Percentiles rank a stretch among this genome's conserved stretches.
phyloP scores from a whole-genome alignment of 306 rosid genomes.

The Purshia tridentata region DNA sequence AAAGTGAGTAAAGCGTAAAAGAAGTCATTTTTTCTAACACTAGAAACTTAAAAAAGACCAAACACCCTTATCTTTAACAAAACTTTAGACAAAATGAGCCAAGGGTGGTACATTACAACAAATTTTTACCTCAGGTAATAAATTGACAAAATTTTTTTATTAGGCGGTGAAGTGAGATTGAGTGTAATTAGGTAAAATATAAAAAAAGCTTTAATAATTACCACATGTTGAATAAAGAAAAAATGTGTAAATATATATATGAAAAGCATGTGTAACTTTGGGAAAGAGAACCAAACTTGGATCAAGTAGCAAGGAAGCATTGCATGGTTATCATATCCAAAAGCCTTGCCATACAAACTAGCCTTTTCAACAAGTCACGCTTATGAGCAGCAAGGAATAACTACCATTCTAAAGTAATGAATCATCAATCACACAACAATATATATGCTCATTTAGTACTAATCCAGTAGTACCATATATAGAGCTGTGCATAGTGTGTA shows the following conservation, averaged over 20 bases:
- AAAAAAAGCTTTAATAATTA: no score
- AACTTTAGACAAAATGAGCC: no score
- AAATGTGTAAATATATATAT: neutral
- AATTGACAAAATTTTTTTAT: no score
- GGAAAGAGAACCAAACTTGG: slow-evolving; percentile 8
- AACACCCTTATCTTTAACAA: no score
- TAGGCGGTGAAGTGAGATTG: no score
- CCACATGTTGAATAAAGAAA: neutral
- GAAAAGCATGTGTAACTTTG: neutral
- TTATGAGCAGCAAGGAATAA: slow-evolving; percentile 21
- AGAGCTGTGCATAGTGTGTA: neutral
- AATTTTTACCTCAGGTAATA: no score
- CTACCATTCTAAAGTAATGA: slow-evolving; percentile 9
- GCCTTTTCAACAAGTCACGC: slow-evolving; percentile 6
- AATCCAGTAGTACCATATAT: neutral
- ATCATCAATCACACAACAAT: neutral
- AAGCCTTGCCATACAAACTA: neutral
- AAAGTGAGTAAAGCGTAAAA: no score
- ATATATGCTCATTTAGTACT: neutral
- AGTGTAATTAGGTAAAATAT: no score
- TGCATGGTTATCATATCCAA: neutral
- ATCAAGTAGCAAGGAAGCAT: slow-evolving; percentile 18
- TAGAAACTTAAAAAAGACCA: no score
- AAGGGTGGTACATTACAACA: no score
- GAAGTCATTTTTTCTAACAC: no score